phyloP scores from a whole-genome alignment of 2,329 filamentous ascomycete genomes.

The Colletotrichum sp. region DNA sequence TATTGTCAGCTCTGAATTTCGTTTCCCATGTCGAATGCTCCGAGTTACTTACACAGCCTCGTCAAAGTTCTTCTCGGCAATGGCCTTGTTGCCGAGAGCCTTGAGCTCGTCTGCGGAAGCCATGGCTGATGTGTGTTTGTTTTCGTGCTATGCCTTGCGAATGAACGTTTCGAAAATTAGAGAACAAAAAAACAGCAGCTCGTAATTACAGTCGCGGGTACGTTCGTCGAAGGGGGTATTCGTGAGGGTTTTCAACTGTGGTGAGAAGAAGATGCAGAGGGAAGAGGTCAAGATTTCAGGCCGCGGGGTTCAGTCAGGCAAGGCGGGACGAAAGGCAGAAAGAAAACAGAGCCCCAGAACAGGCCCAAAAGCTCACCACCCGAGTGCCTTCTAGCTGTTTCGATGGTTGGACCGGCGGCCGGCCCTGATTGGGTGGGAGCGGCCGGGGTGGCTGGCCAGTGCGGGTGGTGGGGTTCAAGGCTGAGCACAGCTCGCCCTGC shows the following conservation, averaged over 20 bases:
- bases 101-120: slow-evolving; percentile 81
- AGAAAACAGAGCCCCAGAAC: slow-evolving; percentile 19
- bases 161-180: background rate
- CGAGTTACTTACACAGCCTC: slow-evolving; percentile 81
- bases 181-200: background rate
- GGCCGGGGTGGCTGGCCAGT: slow-evolving; percentile 22
- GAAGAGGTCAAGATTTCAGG: background rate
- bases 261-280: background rate
- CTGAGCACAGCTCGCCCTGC: slow-evolving; percentile 6
- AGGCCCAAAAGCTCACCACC: slow-evolving; percentile 25
- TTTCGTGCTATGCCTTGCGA: background rate
- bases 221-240: background rate
- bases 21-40: background rate
- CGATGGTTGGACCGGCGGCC: slow-evolving; percentile 35
- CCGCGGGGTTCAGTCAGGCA: slow-evolving; percentile 1
- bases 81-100: slow-evolving; percentile 98
- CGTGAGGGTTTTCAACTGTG: slow-evolving; percentile 23
- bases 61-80: slow-evolving; percentile 95
- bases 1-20: slow-evolving; percentile 16
- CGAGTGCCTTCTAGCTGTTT: slow-evolving; percentile 46
- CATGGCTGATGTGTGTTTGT: slow-evolving; percentile 40
- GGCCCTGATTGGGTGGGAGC: slow-evolving; percentile 33
- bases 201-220: background rate
- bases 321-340: slow-evolving; percentile 1
- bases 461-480: slow-evolving; percentile 20